Conservation (phyloP, 345 rosid species). For the Erucastrum elatum region DNA sequence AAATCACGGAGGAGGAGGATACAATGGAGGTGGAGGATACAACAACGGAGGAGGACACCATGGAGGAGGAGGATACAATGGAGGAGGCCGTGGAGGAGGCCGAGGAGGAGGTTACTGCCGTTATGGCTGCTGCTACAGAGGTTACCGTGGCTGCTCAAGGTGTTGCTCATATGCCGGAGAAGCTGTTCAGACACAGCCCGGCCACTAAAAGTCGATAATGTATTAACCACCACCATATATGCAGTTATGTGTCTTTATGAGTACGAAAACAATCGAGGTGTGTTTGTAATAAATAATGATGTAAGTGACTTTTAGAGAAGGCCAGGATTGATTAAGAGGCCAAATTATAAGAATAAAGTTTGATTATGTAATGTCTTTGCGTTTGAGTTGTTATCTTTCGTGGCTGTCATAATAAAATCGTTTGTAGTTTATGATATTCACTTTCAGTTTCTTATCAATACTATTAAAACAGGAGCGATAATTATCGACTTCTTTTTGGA, state of each 20-base stretch:
- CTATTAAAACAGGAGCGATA: no score
- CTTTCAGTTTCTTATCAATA: not conserved
- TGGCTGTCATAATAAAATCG: not conserved
- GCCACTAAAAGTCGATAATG: conserved; percentile 2
- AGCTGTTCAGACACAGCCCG: conserved; percentile 23
- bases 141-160: conserved; percentile 12
- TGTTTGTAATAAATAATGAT: conserved; percentile 10
- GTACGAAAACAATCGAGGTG: conserved; percentile 10
- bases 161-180: conserved; percentile 31
- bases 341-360: conserved; percentile 1
- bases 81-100: conserved; percentile 24
- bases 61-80: conserved; percentile 13
- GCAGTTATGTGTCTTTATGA: not conserved
- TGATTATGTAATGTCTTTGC: conserved; percentile 4
- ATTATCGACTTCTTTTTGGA: no score
- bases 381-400: conserved; percentile 2
- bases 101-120: not conserved
- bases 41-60: not conserved
- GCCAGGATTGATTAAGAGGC: not conserved
- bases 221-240: not conserved
- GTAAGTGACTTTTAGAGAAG: not conserved
- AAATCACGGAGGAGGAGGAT: not conserved
- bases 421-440: not conserved
- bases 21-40: not conserved
- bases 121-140: conserved; percentile 21